Evolutionary conservation across 2,329 filamentous ascomycete genomes (phyloP).

Genomic region (Xylariaceae sp.): DNA sequence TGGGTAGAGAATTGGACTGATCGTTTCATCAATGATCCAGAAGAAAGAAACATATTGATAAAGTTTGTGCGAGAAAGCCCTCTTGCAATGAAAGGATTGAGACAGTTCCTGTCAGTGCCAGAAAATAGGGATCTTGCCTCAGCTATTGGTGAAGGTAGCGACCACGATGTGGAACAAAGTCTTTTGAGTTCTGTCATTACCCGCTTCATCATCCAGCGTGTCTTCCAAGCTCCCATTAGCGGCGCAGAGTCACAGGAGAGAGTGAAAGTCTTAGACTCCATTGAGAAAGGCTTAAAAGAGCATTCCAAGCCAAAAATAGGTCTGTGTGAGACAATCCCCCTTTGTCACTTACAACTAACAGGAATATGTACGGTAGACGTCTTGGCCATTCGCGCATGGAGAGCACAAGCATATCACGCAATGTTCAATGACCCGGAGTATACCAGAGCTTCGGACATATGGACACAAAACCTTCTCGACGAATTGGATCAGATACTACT

Average conservation of each 20-base stretch:
- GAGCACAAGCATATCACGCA: constrained; percentile 27
- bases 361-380: background rate
- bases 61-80: background rate
- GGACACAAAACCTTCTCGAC: too few species aligned
- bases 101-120: background rate
- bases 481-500: too few species aligned
- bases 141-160: background rate
- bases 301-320: too few species aligned
- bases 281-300: too few species aligned
- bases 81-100: background rate
- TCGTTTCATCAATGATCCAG: background rate
- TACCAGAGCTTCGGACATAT: too few species aligned
- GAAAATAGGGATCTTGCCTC: background rate
- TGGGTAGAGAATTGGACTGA: constrained; percentile 6
- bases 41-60: background rate
- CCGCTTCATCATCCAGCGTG: background rate
- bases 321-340: background rate
- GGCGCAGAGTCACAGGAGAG: too few species aligned
- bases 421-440: constrained; percentile 27
- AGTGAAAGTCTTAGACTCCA: too few species aligned
- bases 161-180: background rate
- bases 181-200: background rate
- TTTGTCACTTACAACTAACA: too few species aligned
- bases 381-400: constrained; percentile 11
- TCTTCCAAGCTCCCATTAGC: background rate